Base-by-base conservation (phyloP, 192 early-diverging fungal species). In the Coemansia sp. region DNA sequence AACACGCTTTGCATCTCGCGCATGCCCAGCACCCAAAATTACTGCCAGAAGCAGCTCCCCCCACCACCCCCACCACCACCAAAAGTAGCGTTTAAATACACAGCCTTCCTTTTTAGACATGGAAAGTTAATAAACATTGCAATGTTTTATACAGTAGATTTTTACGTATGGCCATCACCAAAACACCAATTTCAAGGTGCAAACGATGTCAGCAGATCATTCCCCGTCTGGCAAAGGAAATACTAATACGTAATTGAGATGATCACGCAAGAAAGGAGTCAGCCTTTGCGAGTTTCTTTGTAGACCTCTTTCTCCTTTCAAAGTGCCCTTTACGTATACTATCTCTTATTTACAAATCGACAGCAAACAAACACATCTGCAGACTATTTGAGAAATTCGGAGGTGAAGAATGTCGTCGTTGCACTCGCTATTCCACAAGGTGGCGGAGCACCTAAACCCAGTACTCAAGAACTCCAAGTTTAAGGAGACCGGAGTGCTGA, bases 401-500 rank as follows among this genome's bases (percentile, higher is more conserved):
- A n/a, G 48, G 25, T 7, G n/a, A 43, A 65, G 22, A 57, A 89
- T 87, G 84, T 82, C 82, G 63, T 81, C 85, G 25, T 71, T 90
- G 25, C 84, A 87, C 59, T 87, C 84, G 63, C 75, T 90, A 62
- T 84, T 90, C 41, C 87, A 87, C 64, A 86, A 85, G 63, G 81
- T 90, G 59, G 88, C 93, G 42, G 96, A 99, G 78, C 95, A 96
- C 81, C 83, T 95, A 43, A 91, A 91, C 66, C 96, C 96, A 34
- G 85, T 99, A 8, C 85, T 99, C 41, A 95, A 91, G 73, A 87
- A 94, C 69, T 95, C 93, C 35, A 94, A 94, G 80, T 99, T 99
- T 80, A 91, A 91, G 73, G 94, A 97, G 55, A 93, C 94, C 1
- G 96, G 95, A 20, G 94, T 94, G 56, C 85, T 98, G 65, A 97